Percentiles rank a stretch among this genome's conserved stretches.
Evolutionary conservation across 1,284 basidiomycete genomes (phyloP).

Genomic region (Erythrobasidium hasegawianum): DNA sequence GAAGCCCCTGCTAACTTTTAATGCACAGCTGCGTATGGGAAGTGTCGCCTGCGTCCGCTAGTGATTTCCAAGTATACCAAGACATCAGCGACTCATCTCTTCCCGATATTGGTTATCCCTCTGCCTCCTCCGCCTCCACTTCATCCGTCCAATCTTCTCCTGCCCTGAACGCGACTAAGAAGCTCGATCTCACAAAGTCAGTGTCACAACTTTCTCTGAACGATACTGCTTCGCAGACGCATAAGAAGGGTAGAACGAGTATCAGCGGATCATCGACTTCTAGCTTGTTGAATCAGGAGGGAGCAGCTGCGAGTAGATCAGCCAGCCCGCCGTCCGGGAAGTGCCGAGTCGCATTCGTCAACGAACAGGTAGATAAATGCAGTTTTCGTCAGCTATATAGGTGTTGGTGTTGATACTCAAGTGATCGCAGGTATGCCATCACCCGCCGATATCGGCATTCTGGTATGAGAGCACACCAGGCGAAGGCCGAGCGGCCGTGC

Average conservation of each 20-base stretch:
- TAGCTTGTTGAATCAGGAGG: constrained; percentile 1
- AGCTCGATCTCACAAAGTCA: constrained; percentile 8
- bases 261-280: constrained; percentile 10
- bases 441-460: constrained; percentile 89
- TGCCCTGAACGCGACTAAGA: constrained; percentile 13
- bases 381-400: background rate
- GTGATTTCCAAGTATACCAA: constrained; percentile 32
- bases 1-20: background rate
- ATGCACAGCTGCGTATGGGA: constrained; percentile 31
- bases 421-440: constrained; percentile 78
- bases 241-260: constrained; percentile 21
- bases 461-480: constrained; percentile 55
- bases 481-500: constrained; percentile 25
- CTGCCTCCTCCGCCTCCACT: constrained; percentile 58
- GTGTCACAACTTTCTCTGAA: constrained; percentile 30
- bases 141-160: constrained; percentile 13
- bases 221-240: constrained; percentile 15
- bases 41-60: constrained; percentile 27
- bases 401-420: background rate
- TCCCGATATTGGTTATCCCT: background rate
- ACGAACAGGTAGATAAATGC: constrained; percentile 43
- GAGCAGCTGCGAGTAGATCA: constrained; percentile 3
- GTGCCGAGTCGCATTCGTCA: constrained; percentile 44
- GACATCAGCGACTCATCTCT: constrained; percentile 14
- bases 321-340: background rate